Evolutionary conservation across 2,329 filamentous ascomycete genomes (phyloP).

Genomic region (Epichloe sp.): DNA sequence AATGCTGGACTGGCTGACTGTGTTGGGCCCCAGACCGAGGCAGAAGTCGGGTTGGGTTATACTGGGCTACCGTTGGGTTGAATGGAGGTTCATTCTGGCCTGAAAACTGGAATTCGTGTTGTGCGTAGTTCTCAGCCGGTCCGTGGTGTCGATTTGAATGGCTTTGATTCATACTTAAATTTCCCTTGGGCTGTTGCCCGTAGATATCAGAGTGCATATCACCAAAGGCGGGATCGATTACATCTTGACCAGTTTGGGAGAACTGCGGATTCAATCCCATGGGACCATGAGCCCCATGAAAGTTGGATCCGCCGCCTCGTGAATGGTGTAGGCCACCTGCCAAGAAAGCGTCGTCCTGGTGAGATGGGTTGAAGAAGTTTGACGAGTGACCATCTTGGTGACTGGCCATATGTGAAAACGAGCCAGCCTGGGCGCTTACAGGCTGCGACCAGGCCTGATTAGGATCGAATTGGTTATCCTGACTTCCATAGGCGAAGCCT

Average conservation of each 20-base stretch:
- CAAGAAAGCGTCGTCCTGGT: conserved; percentile 21
- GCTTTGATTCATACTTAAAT: conserved; percentile 15
- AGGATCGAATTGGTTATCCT: conserved; percentile 25
- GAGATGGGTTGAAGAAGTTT: conserved; percentile 23
- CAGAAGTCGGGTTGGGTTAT: conserved; percentile 20
- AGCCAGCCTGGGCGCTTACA: conserved; percentile 18
- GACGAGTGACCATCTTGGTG: conserved; percentile 17
- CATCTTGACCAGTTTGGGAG: conserved; percentile 20
- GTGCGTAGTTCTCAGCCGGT: conserved; percentile 20
- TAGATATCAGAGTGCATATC: conserved; percentile 26
- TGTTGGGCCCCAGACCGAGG: conserved; percentile 19
- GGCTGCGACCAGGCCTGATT: conserved; percentile 25
- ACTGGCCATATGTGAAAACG: conserved; percentile 19
- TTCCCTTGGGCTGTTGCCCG: conserved; percentile 19
- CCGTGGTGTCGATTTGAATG: conserved; percentile 14
- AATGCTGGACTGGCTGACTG: conserved; percentile 22
- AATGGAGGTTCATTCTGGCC: conserved; percentile 20
- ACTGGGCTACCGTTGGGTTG: conserved; percentile 19
- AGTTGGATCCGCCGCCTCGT: conserved; percentile 16
- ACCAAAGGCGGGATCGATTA: conserved; percentile 24
- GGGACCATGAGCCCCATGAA: conserved; percentile 18
- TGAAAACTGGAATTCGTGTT: conserved; percentile 21
- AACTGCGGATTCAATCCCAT: conserved; percentile 22
- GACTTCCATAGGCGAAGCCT: conserved; percentile 20
- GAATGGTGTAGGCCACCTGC: conserved; percentile 16